These are phyloP conservation scores for Phyllosticta ampelicida DNA, from an alignment of 2,329 filamentous ascomycete genomes.

Conservation along the genomic window DNA sequence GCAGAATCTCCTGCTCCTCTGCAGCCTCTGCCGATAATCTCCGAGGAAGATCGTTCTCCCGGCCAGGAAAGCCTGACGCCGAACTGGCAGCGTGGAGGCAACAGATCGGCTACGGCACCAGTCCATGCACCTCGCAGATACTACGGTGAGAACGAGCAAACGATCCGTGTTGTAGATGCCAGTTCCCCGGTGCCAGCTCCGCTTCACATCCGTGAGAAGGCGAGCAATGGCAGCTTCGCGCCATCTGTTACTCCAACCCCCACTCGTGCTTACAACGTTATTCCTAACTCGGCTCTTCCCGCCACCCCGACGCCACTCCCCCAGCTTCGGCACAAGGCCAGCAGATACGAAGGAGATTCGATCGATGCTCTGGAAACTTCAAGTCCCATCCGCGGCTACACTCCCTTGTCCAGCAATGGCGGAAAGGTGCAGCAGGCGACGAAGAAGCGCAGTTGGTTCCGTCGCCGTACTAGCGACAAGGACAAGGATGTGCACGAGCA, in stretches of 20 bases:
- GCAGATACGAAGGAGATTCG: not conserved
- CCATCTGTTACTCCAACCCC: not conserved
- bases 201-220: conserved; percentile 45
- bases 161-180: conserved; percentile 47
- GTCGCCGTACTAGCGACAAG: conserved; percentile 24
- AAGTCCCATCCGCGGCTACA: not conserved
- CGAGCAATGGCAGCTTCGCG: conserved; percentile 19
- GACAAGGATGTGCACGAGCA: conserved; percentile 23
- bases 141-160: conserved; percentile 26
- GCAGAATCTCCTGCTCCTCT: conserved; percentile 21
- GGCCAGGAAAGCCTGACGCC: conserved; percentile 24
- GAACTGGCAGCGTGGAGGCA: conserved; percentile 16
- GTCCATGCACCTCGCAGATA: conserved; percentile 16
- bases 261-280: conserved; percentile 1
- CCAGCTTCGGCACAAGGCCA: conserved; percentile 3
- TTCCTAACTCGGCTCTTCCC: not conserved
- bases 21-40: conserved; percentile 39
- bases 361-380: not conserved
- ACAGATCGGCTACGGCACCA: conserved; percentile 36
- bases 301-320: conserved; percentile 1
- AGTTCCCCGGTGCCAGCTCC: conserved; percentile 38
- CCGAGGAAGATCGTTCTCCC: conserved; percentile 35
- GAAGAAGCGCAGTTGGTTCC: conserved; percentile 39
- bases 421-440: conserved; percentile 18
- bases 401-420: not conserved